These are phyloP conservation scores for Diaporthe sp. DNA, from an alignment of 2,329 filamentous ascomycete species.

Conservation along the genomic window DNA sequence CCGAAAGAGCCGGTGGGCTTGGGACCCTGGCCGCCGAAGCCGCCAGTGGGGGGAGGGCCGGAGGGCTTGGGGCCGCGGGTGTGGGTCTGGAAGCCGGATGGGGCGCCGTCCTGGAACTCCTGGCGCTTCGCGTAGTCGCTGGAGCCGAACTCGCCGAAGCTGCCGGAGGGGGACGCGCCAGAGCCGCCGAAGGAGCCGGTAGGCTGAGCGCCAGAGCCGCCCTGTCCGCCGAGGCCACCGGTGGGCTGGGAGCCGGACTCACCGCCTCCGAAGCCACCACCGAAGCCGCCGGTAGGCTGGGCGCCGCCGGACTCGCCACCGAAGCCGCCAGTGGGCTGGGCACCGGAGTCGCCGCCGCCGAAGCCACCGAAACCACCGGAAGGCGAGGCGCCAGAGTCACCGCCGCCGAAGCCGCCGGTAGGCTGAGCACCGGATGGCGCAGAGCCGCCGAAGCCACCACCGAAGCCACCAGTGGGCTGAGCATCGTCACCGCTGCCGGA, in stretches of 20 bases:
- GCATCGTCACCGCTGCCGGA: not conserved
- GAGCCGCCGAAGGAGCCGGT: constrained; percentile 33
- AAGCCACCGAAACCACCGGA: not conserved
- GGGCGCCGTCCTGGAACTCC: not conserved
- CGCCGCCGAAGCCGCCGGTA: constrained; percentile 4
- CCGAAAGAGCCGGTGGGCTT: constrained; percentile 12
- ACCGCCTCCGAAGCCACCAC: not conserved
- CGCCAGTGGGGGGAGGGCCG: constrained; percentile 13
- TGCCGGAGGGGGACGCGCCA: not conserved
- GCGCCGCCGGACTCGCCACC: not conserved
- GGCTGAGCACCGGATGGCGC: not conserved
- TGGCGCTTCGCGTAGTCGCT: not conserved
- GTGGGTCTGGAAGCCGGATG: constrained; percentile 29
- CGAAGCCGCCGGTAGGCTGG: not conserved
- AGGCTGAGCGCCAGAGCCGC: constrained; percentile 23
- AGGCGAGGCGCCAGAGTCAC: not conserved
- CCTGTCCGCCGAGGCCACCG: constrained; percentile 18
- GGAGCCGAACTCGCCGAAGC: constrained; percentile 13
- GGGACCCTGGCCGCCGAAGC: constrained; percentile 17
- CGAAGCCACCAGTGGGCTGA: not conserved
- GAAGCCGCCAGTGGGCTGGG: constrained; percentile 17
- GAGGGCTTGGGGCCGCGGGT: constrained; percentile 15
- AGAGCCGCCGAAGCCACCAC: not conserved
- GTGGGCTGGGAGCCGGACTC: constrained; percentile 19
- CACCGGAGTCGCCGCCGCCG: not conserved